A percentile compares a stretch with the other conserved stretches of the same genome.
Evolutionary conservation across 1,139 yeast genomes (phyloP).

Genomic region (Taiozyma sp.): DNA sequence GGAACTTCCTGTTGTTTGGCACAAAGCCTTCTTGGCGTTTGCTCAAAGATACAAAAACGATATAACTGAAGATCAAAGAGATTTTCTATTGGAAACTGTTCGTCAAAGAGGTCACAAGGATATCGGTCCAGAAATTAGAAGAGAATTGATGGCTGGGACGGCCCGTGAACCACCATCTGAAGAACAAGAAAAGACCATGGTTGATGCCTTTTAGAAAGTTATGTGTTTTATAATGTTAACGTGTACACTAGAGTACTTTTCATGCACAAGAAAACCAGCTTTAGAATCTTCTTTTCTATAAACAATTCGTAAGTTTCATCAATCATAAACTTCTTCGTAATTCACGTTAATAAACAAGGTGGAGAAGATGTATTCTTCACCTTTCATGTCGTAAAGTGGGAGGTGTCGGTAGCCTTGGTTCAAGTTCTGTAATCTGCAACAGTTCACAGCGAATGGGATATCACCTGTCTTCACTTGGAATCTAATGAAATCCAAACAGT

Average conservation of each 20-base stretch:
- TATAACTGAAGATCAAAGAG: slow-evolving; percentile 96
- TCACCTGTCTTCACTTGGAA: slow-evolving; percentile 41
- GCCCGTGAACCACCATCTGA: slow-evolving; percentile 33
- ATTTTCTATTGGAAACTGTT: slow-evolving; percentile 82
- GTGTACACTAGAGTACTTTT: neutral
- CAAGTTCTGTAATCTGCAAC: slow-evolving; percentile 50
- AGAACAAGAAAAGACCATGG: slow-evolving; percentile 22
- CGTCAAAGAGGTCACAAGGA: slow-evolving; percentile 86
- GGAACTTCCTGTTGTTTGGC: slow-evolving; percentile 94
- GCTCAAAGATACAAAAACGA: slow-evolving; percentile 96
- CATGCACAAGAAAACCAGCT: neutral
- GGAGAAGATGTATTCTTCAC: slow-evolving; percentile 79
- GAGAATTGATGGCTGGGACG: slow-evolving; percentile 84
- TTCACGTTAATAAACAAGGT: slow-evolving; percentile 57
- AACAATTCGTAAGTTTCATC: neutral
- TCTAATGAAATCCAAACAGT: slow-evolving; percentile 44
- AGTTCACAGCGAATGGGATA: slow-evolving; percentile 48
- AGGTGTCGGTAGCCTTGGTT: slow-evolving; percentile 77
- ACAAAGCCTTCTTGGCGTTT: slow-evolving; percentile 87
- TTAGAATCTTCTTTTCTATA: neutral
- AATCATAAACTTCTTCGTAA: slow-evolving; percentile 22
- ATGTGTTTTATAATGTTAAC: neutral
- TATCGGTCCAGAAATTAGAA: slow-evolving; percentile 90
- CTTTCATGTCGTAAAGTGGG: slow-evolving; percentile 67
- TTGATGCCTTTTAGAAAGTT: slow-evolving; percentile 18